Evolutionary conservation across 2,329 filamentous ascomycete species (phyloP), one percentile per base, ranked within the genome.

Genomic region (Dothiorella sarmentorum): DNA sequence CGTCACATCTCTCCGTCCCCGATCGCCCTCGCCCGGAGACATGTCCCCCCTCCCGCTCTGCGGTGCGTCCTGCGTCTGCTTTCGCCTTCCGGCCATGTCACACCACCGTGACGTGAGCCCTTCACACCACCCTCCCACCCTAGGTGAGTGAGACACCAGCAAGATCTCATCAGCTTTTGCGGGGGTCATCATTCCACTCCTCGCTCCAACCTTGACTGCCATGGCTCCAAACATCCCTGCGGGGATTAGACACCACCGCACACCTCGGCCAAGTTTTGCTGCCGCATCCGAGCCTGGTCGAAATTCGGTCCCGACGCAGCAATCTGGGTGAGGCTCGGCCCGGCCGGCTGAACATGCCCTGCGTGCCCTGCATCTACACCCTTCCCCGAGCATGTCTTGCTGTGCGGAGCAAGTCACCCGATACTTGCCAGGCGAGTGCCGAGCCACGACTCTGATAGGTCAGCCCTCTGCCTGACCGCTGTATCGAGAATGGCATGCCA

Each of bases 91-190:
- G 20, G n/a, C 10, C 4, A 13, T 42, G 43, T 58, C 56, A 58
- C 56, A 58, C 56, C 56, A 58, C 44, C 44, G 56, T 58, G 56
- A 58, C 56, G 56, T 58, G 56, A 58, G 40, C 55, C 22, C 15
- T 20, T 40, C 43, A 18, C 27, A 38, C 42, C 27, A 13, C 55
- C n/a, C n/a, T n/a, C n/a, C n/a, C n/a, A n/a, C n/a, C n/a, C n/a
- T n/a, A n/a, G n/a, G n/a, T n/a, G n/a, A 37, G 29, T 29, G 40
- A 56, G 40, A 45, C 53, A 44, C n/a, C 29, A 27, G 53, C 49
- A 40, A 26, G 24, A 27, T 53, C 49, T 40, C 49, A 53, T 53
- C 35, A 40, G 49, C 11, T 29, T 40, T 40, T 53, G 49, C 49
- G 49, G 49, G n/a, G 49, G 49, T 53, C 33, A 47, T 57, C 55